Evolutionary conservation across 1,284 basidiomycete genomes (phyloP).

Genomic region (Gymnopus androsaceus): DNA sequence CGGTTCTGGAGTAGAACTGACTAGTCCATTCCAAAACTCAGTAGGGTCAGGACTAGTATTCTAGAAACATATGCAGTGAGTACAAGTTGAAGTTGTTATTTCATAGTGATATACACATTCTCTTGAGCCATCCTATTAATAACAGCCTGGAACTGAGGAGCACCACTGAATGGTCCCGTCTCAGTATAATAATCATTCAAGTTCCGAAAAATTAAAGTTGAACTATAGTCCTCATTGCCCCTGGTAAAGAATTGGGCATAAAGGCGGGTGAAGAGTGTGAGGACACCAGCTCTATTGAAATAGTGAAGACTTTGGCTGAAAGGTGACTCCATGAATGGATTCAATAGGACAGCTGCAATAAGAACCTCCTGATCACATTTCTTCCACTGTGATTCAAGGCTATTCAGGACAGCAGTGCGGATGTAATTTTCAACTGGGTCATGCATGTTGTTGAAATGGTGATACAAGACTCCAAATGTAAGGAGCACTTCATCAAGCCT

Average conservation of each 20-base stretch:
- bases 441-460: background rate
- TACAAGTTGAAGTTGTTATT: background rate
- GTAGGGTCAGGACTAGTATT: conserved; percentile 10
- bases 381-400: background rate
- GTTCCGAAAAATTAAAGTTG: background rate
- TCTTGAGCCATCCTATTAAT: background rate
- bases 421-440: background rate
- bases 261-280: conserved; percentile 20
- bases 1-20: conserved; percentile 2
- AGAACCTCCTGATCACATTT: conserved; percentile 7
- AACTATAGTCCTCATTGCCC: background rate
- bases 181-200: background rate
- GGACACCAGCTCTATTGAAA: conserved; percentile 13
- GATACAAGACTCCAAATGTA: conserved; percentile 3
- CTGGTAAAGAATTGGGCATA: conserved; percentile 27
- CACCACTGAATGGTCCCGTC: background rate
- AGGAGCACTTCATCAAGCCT: conserved; percentile 7
- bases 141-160: no score
- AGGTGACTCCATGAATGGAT: background rate
- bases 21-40: background rate
- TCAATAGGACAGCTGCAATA: conserved; percentile 1
- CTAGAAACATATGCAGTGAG: background rate
- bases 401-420: background rate
- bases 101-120: background rate
- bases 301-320: conserved; percentile 16